phyloP scores from a whole-genome alignment of 306 rosid genomes.

The Inga laurina region DNA sequence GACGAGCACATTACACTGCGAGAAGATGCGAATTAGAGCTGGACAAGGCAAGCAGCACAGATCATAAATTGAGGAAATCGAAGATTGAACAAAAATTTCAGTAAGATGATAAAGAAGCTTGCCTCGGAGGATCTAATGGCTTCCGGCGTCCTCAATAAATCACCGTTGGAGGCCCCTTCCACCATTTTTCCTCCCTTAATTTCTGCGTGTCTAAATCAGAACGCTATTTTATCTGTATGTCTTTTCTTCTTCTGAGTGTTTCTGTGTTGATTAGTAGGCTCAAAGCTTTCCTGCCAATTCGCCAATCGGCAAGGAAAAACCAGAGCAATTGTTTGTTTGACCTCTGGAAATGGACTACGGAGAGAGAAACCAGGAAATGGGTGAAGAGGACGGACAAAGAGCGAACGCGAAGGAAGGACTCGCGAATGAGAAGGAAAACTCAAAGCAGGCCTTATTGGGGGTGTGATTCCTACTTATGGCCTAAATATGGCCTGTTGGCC shows the following conservation, averaged over 20 bases:
- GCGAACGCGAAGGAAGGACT: too few species aligned
- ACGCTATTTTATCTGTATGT: not conserved
- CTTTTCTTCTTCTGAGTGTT: not conserved
- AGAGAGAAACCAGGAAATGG: slow-evolving; percentile 7
- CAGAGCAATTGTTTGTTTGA: not conserved
- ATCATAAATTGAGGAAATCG: not conserved
- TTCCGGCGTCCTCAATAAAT: slow-evolving; percentile 53
- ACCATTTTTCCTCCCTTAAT: slow-evolving; percentile 51
- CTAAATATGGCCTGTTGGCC: not conserved
- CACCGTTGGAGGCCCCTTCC: slow-evolving; percentile 52
- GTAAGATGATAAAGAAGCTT: slow-evolving; percentile 28
- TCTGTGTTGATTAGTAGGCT: not conserved
- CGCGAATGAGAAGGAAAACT: not conserved
- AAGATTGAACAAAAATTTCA: not conserved
- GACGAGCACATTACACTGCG: not conserved
- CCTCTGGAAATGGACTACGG: slow-evolving; percentile 3
- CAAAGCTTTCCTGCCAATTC: slow-evolving; percentile 46
- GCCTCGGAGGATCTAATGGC: slow-evolving; percentile 81
- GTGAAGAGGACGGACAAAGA: not conserved
- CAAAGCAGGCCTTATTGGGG: not conserved
- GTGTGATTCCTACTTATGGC: not conserved
- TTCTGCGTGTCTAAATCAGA: not conserved
- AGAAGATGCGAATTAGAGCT: not conserved
- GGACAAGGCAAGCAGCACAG: not conserved
- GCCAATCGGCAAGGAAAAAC: slow-evolving; percentile 8